Conservation (phyloP, 352 stramenopile species). For the Peronospora farinosa region DNA sequence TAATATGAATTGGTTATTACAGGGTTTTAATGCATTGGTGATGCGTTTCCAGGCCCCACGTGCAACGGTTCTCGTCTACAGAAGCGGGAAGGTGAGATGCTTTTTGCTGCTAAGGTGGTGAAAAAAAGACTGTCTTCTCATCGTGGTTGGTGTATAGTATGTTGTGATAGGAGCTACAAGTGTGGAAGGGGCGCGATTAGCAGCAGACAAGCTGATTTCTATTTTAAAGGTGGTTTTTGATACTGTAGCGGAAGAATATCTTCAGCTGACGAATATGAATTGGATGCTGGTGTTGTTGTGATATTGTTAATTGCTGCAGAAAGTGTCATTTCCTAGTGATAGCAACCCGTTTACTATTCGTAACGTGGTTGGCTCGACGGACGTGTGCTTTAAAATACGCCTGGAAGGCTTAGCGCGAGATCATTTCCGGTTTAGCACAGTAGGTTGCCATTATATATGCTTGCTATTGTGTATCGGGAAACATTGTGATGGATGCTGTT, state of each 20-base stretch:
- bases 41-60: slow-evolving; percentile 54
- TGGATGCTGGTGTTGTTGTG: neutral
- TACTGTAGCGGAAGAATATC: neutral
- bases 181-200: slow-evolving; percentile 31
- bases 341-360: slow-evolving; percentile 41
- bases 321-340: slow-evolving; percentile 48
- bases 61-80: slow-evolving; percentile 55
- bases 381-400: slow-evolving; percentile 83
- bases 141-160: slow-evolving; percentile 32
- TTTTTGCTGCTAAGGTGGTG: neutral
- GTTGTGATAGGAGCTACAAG: slow-evolving; percentile 50
- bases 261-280: neutral
- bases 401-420: slow-evolving; percentile 61
- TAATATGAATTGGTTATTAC: neutral
- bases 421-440: slow-evolving; percentile 62
- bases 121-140: neutral
- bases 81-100: slow-evolving; percentile 52
- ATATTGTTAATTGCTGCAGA: slow-evolving; percentile 27
- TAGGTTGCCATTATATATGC: slow-evolving; percentile 19
- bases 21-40: slow-evolving; percentile 63
- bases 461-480: neutral
- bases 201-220: slow-evolving; percentile 47
- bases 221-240: slow-evolving; percentile 45
- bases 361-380: slow-evolving; percentile 89
- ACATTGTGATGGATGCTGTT: slow-evolving; percentile 1